phyloP scores from a whole-genome alignment of 2,329 filamentous ascomycete species.

The Monilinia fructigena region DNA sequence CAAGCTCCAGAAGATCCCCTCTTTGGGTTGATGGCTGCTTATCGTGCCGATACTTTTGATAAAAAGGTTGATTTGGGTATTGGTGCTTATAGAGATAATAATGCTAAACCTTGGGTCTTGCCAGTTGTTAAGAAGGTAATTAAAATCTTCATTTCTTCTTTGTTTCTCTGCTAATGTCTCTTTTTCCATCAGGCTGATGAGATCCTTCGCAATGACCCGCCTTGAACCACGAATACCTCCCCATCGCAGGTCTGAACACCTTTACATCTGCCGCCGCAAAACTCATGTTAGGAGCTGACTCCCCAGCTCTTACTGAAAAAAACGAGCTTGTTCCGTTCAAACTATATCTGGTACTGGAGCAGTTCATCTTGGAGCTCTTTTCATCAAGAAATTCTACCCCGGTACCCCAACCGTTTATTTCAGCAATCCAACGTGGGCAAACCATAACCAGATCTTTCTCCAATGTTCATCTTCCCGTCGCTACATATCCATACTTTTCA shows the following conservation, averaged over 20 bases:
- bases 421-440: slow-evolving; percentile 95
- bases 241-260: slow-evolving; percentile 81
- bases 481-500: slow-evolving; percentile 91
- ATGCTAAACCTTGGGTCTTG: slow-evolving; percentile 95
- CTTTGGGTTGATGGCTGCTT: slow-evolving; percentile 89
- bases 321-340: slow-evolving; percentile 78
- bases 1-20: slow-evolving; percentile 93
- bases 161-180: slow-evolving; percentile 7
- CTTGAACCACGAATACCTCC: slow-evolving; percentile 97
- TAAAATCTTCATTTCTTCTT: not conserved
- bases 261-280: slow-evolving; percentile 91
- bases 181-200: slow-evolving; percentile 71
- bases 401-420: slow-evolving; percentile 78
- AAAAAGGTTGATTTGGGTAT: slow-evolving; percentile 91
- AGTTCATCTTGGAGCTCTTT: slow-evolving; percentile 87
- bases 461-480: slow-evolving; percentile 77
- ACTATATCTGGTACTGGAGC: slow-evolving; percentile 97
- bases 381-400: slow-evolving; percentile 88
- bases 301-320: slow-evolving; percentile 80
- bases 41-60: slow-evolving; percentile 69
- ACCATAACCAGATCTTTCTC: slow-evolving; percentile 98
- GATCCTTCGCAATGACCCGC: slow-evolving; percentile 80
- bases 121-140: slow-evolving; percentile 94
- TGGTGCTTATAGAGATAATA: slow-evolving; percentile 91
- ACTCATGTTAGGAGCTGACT: slow-evolving; percentile 77